Base-by-base conservation (phyloP, 371 early-diverging fungal genomes). In the Apophysomyces trapeziformis region DNA sequence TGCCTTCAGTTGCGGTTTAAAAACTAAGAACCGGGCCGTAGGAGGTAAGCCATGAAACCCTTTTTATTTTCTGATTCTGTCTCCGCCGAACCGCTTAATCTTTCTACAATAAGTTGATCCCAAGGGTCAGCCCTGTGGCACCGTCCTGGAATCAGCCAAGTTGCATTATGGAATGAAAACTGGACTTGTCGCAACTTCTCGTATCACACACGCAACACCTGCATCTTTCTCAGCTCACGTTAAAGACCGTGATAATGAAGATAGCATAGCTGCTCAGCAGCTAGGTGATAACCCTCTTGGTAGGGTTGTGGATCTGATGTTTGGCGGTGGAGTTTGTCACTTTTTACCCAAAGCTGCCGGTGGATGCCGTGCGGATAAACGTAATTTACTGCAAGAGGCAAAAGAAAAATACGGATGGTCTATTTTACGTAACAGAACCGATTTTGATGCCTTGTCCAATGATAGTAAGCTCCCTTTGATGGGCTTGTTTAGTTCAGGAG, bases 141-240 rank as follows among this genome's bases (percentile, higher is more conserved):
- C 96, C 0, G 82, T 96, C 0, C 74, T 97, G 45, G 98, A 97
- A 75, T 90, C 96, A 2, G 98, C 98, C 58, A 94, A 96, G 74
- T 65, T 71, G 4, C 74, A 70, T 38, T 68, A 72, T 8, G 91
- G 92, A 8, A 87, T 90, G 80, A 54, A 78, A 1, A 97, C 98
- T 1, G 98, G 95, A 0, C 75, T 96, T 18, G 95, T 97, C 4
- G 95, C 84, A 2, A 97, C 96, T 35, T 91, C 91, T 39, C 85
- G 96, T 26, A 89, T 97, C 47, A 96, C 97, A 4, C 93, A 97
- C 67, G 97, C 95, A 50, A 93, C 89, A 13, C 90, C 92, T 0
- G 89, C 87, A 1, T 75, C 91, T 4, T 93, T 91, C 65, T 85
- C 88, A 8, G 83, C 97, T 0, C 97, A 97, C 68, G 92, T 92